Base-by-base conservation (phyloP, 108 stramenopile species). In the Ochromonas danica region DNA sequence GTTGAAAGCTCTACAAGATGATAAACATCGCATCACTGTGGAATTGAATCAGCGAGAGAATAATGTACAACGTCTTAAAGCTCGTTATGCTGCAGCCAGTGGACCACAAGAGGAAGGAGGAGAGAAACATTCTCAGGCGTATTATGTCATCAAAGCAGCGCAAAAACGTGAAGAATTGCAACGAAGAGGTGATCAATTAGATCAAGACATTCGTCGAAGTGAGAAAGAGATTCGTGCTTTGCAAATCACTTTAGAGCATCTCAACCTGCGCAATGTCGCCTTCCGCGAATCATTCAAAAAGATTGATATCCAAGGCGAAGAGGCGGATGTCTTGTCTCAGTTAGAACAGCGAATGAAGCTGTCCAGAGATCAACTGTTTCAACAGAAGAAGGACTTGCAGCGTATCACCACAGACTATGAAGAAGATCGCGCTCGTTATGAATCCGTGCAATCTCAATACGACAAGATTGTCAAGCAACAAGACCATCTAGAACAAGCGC, bases 141-240 rank as follows among this genome's bases (percentile, higher is more conserved):
- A 90, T 51, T 91, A 91, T 79, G 80, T 94, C 43, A 94, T 94
- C 71, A 57, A 85, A 42, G 91, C 91, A 25, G 93, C 93, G 22
- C 92, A 94, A 87, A 88, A 81, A 83, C 83, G 91, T 63, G 92
- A 92, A 77, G 93, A 94, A 81, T 80, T 94, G 43, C 93, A 93
- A 85, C 80, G 90, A 40, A 84, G 91, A 78, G 93, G 93, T 6
- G 92, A 94, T 72, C 83, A 88, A 79, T 86, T 94, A 14, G 91
- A 94, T 70, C 86, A 80, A 39, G 87, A 89, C 41, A 91, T 94
- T 70, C 74, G 84, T 40, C 79, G 77, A 62, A 82, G 89, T 36
- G 88, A 89, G 79, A 71, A 81, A 41, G 91, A 91, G 72, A 86
- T 90, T 36, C 67, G 82, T 33, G 90, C 91, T 0, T 79, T 91